phyloP scores from a whole-genome alignment of 2,329 filamentous ascomycete species.

The Lachnum nothofagi region DNA sequence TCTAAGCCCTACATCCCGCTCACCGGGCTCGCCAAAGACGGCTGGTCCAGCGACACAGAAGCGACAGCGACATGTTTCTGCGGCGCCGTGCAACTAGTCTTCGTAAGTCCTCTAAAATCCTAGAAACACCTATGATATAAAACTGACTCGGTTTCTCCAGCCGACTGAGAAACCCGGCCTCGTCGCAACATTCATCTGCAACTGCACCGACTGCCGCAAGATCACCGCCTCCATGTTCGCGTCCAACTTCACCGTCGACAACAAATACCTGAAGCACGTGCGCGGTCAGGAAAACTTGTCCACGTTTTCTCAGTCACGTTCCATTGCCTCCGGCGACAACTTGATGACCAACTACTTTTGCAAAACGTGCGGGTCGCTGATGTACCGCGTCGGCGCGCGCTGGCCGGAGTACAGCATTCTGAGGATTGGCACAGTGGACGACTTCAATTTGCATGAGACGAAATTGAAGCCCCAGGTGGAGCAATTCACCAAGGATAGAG shows the following conservation, averaged over 20 bases:
- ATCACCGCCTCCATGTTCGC: slow-evolving; percentile 59
- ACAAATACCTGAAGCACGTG: slow-evolving; percentile 42
- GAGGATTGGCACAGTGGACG: slow-evolving; percentile 57
- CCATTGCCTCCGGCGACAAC: slow-evolving; percentile 36
- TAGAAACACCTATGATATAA: not conserved
- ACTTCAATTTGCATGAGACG: slow-evolving; percentile 53
- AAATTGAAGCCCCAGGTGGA: slow-evolving; percentile 50
- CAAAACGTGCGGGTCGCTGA: slow-evolving; percentile 51
- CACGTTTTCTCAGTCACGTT: slow-evolving; percentile 41
- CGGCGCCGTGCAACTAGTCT: slow-evolving; percentile 49
- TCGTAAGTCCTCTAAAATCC: slow-evolving; percentile 38
- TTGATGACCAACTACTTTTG: slow-evolving; percentile 61
- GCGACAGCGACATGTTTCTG: slow-evolving; percentile 57
- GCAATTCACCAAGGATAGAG: slow-evolving; percentile 47
- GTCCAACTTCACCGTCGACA: slow-evolving; percentile 49
- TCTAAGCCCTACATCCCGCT: slow-evolving; percentile 37
- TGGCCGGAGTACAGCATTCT: slow-evolving; percentile 46
- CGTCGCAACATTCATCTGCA: slow-evolving; percentile 49
- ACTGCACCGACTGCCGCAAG: slow-evolving; percentile 59
- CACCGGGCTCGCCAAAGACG: slow-evolving; percentile 36
- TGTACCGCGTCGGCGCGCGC: slow-evolving; percentile 48
- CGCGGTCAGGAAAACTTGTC: slow-evolving; percentile 49
- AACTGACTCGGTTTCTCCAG: slow-evolving; percentile 26
- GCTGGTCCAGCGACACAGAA: slow-evolving; percentile 41
- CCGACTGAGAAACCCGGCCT: slow-evolving; percentile 43